Percentiles rank a stretch among this genome's conserved stretches.
Conservation (phyloP, 148 eudicot species). For the Amaranthus hypochondriacus region DNA sequence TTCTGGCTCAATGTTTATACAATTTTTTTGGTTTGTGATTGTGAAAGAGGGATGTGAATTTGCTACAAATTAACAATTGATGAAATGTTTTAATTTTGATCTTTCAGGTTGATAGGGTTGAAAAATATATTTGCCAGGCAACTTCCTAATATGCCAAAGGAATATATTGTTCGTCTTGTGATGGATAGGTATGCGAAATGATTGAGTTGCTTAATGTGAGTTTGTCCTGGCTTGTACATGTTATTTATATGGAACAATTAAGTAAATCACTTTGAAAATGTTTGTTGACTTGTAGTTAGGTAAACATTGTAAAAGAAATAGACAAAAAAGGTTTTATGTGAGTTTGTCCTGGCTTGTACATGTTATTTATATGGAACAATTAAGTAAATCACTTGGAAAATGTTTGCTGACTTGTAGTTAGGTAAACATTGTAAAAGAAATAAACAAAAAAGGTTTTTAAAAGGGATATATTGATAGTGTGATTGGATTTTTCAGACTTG, state of each 20-base stretch:
- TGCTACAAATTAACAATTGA: background rate
- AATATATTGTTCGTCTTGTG: constrained; percentile 94
- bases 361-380: background rate
- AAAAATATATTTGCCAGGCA: constrained; percentile 96
- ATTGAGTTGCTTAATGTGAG: background rate
- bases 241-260: background rate
- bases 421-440: background rate
- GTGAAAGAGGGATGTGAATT: background rate
- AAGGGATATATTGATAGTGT: background rate
- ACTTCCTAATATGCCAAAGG: constrained; percentile 98
- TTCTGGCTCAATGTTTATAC: constrained; percentile 14
- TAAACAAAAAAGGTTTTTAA: background rate
- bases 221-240: background rate
- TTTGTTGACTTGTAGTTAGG: background rate
- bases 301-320: background rate
- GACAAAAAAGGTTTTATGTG: background rate
- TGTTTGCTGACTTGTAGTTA: background rate
- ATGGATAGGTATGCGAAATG: constrained; percentile 73
- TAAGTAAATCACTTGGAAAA: background rate
- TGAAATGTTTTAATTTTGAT: constrained; percentile 11
- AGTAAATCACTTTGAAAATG: background rate
- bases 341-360: background rate
- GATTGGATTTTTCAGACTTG: background rate
- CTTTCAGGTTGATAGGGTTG: constrained; percentile 84
- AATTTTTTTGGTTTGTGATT: constrained; percentile 1